phyloP scores from a whole-genome alignment of 2,329 filamentous ascomycete genomes.

The Ceratocystis papillata region DNA sequence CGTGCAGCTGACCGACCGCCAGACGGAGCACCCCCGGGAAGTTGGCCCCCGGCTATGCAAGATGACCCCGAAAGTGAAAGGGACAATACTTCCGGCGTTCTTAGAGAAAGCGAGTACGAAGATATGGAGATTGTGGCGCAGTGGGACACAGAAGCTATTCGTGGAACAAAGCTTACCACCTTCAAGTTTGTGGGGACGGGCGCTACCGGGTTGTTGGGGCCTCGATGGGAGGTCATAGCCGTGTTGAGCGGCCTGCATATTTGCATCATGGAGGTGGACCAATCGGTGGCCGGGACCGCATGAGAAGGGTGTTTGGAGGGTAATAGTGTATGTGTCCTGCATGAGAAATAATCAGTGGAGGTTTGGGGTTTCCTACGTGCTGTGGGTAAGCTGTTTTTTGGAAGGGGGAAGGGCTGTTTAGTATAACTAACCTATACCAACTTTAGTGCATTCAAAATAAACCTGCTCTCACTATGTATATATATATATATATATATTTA shows the following conservation, averaged over 20 bases:
- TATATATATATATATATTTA: neutral
- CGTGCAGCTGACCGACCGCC: slow-evolving; percentile 26
- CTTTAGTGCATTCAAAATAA: neutral
- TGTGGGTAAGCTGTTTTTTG: neutral
- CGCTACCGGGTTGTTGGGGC: slow-evolving; percentile 33
- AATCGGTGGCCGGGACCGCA: neutral
- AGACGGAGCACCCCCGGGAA: slow-evolving; percentile 14
- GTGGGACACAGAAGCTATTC: slow-evolving; percentile 30
- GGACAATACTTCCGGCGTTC: slow-evolving; percentile 9
- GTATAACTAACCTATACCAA: neutral
- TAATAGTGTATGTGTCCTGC: too few species aligned
- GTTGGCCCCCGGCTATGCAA: neutral
- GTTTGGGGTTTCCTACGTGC: neutral
- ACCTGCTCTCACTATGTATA: neutral
- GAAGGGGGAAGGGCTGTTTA: neutral
- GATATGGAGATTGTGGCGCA: slow-evolving; percentile 37
- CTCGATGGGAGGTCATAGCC: slow-evolving; percentile 37
- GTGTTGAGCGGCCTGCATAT: slow-evolving; percentile 27
- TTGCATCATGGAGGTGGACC: slow-evolving; percentile 16
- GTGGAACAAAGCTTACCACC: slow-evolving; percentile 31
- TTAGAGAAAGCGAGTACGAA: slow-evolving; percentile 28
- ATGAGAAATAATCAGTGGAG: neutral
- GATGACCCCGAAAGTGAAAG: neutral
- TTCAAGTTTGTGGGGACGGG: slow-evolving; percentile 37
- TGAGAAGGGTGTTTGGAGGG: neutral